phyloP scores from a whole-genome alignment of 495 filamentous ascomycete genomes.

The Tuber melanosporum region DNA sequence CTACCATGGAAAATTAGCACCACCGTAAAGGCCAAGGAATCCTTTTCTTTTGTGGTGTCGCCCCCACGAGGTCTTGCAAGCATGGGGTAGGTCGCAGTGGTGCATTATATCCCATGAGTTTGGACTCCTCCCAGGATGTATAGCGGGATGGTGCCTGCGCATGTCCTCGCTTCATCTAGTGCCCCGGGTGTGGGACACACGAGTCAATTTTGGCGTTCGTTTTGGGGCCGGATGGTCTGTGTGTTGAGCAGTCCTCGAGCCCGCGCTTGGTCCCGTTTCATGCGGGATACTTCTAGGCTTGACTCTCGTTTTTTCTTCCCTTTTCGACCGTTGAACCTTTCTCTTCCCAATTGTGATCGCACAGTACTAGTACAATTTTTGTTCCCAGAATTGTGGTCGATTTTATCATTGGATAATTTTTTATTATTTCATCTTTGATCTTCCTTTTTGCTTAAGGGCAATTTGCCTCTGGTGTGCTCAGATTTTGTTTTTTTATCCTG shows the following conservation, averaged over 20 bases:
- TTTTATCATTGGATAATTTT: slow-evolving; percentile 19
- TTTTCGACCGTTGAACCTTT: neutral
- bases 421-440: slow-evolving; percentile 32
- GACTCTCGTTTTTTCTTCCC: neutral
- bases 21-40: slow-evolving; percentile 25
- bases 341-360: neutral
- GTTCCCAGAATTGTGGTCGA: neutral
- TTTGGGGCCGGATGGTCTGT: slow-evolving; percentile 34
- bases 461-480: slow-evolving; percentile 19
- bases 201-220: slow-evolving; percentile 36
- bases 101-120: slow-evolving; percentile 32
- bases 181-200: slow-evolving; percentile 36
- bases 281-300: slow-evolving; percentile 9
- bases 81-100: slow-evolving; percentile 23
- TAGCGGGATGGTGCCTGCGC: slow-evolving; percentile 38
- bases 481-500: slow-evolving; percentile 34
- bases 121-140: slow-evolving; percentile 37
- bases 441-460: slow-evolving; percentile 13
- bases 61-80: slow-evolving; percentile 24
- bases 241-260: slow-evolving; percentile 10
- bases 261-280: slow-evolving; percentile 28
- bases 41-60: slow-evolving; percentile 10
- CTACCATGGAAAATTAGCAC: slow-evolving; percentile 23
- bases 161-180: slow-evolving; percentile 39
- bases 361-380: neutral